These are phyloP conservation scores for Lepiota venenata DNA, from an alignment of 768 basidiomycete genomes.

Conservation along the genomic window DNA sequence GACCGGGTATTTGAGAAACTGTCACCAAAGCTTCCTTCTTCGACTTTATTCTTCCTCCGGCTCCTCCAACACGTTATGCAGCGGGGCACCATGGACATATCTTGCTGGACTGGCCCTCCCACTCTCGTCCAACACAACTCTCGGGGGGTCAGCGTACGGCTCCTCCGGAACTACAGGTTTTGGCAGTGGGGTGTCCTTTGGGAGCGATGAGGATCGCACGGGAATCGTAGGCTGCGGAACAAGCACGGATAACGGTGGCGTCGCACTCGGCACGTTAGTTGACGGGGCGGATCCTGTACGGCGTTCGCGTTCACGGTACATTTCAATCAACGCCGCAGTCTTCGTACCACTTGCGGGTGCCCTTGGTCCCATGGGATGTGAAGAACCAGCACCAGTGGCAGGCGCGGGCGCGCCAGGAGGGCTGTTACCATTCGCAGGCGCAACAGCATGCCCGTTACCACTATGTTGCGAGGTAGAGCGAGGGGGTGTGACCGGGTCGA, in stretches of 20 bases:
- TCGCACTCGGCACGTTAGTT: constrained; percentile 17
- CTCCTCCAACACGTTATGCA: constrained; percentile 85
- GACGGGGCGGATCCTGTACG: constrained; percentile 28
- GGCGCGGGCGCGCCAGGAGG: constrained; percentile 23
- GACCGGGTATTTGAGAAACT: not conserved
- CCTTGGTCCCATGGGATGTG: not conserved
- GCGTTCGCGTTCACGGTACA: constrained; percentile 77
- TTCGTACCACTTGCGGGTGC: constrained; percentile 32
- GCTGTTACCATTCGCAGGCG: constrained; percentile 1
- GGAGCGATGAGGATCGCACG: constrained; percentile 6
- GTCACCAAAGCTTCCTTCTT: not conserved
- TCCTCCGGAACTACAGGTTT: constrained; percentile 10
- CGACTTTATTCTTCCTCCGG: constrained; percentile 56
- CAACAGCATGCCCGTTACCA: not conserved
- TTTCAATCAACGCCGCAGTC: constrained; percentile 78
- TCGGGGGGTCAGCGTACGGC: constrained; percentile 19
- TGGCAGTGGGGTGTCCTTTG: too few relatives aligned
- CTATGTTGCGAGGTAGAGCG: constrained; percentile 15
- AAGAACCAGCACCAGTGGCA: not conserved
- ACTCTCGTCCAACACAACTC: constrained; percentile 36
- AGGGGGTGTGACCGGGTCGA: not conserved
- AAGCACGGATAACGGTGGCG: constrained; percentile 10
- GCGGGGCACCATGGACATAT: constrained; percentile 81
- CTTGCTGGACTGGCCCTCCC: constrained; percentile 65
- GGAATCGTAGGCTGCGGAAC: constrained; percentile 15